A percentile compares a stretch with the other conserved stretches of the same genome.
These are phyloP conservation scores for Aspergillus awamori DNA, from an alignment of 2,329 filamentous ascomycete genomes.

Conservation along the genomic window DNA sequence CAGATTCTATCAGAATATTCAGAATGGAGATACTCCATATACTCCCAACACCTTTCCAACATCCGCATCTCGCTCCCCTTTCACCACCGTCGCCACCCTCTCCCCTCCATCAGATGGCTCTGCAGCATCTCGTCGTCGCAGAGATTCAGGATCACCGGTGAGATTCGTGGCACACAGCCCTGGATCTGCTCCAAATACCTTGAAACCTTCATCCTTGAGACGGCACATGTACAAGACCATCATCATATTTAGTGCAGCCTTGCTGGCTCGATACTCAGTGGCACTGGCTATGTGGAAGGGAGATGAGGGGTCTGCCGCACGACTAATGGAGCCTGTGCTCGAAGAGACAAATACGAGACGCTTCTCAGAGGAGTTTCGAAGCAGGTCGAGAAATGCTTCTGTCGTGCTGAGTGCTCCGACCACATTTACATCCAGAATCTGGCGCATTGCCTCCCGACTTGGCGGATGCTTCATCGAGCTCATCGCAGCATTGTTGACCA, in stretches of 20 bases:
- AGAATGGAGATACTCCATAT: slow-evolving; percentile 18
- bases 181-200: slow-evolving; percentile 52
- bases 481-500: slow-evolving; percentile 26
- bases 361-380: slow-evolving; percentile 33
- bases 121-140: slow-evolving; percentile 17
- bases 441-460: slow-evolving; percentile 31
- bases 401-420: slow-evolving; percentile 44
- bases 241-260: slow-evolving; percentile 51
- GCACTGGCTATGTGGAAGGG: slow-evolving; percentile 32
- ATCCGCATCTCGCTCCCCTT: slow-evolving; percentile 43
- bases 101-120: slow-evolving; percentile 22
- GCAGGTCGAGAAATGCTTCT: slow-evolving; percentile 36
- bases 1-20: background rate
- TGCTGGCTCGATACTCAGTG: slow-evolving; percentile 45
- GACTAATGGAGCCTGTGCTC: slow-evolving; percentile 38
- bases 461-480: background rate
- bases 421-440: slow-evolving; percentile 45
- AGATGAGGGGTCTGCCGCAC: slow-evolving; percentile 31
- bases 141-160: slow-evolving; percentile 13
- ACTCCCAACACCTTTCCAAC: slow-evolving; percentile 35
- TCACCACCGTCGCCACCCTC: slow-evolving; percentile 17
- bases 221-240: slow-evolving; percentile 47
- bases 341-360: slow-evolving; percentile 47
- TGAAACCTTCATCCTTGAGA: slow-evolving; percentile 49
- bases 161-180: slow-evolving; percentile 50